Conservation (phyloP, 2,329 filamentous ascomycete genomes). For the Myrmaecium sp. region DNA sequence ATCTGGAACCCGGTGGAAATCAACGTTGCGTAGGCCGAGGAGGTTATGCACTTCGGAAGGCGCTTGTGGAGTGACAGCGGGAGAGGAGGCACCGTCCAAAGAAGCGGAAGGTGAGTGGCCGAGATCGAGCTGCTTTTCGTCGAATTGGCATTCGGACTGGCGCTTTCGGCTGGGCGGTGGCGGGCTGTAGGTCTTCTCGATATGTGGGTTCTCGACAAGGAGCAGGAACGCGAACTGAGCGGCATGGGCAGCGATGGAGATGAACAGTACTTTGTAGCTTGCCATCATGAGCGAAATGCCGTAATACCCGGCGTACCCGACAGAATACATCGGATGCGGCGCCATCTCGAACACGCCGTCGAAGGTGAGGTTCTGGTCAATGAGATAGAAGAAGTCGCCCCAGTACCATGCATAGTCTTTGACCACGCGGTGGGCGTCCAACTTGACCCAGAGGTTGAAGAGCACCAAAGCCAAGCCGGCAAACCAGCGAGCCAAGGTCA, state of each 20-base stretch:
- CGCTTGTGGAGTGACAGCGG: no score
- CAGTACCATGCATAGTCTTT: conserved; percentile 99
- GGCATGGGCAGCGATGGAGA: conserved; percentile 86
- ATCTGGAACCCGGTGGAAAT: conserved; percentile 77
- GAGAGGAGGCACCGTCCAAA: conserved; percentile 22
- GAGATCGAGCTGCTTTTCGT: conserved; percentile 19
- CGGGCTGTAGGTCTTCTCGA: conserved; percentile 93
- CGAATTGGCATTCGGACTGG: conserved; percentile 15
- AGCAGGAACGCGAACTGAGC: conserved; percentile 89
- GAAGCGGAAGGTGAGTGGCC: no score
- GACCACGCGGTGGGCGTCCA: conserved; percentile 92
- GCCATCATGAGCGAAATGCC: conserved; percentile 96
- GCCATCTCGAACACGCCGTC: conserved; percentile 99
- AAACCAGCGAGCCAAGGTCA: conserved; percentile 61
- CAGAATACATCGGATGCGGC: conserved; percentile 96
- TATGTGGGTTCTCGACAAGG: conserved; percentile 89
- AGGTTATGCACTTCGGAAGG: conserved; percentile 66
- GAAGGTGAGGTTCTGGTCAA: conserved; percentile 94
- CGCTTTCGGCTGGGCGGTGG: conserved; percentile 53
- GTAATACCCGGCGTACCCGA: conserved; percentile 95
- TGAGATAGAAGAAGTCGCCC: conserved; percentile 98
- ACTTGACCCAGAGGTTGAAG: conserved; percentile 97
- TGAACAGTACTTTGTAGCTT: conserved; percentile 93
- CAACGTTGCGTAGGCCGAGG: conserved; percentile 66
- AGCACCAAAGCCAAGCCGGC: conserved; percentile 62